A percentile compares a stretch with the other conserved stretches of the same genome.
Evolutionary conservation across 2,329 filamentous ascomycete genomes (phyloP).

Genomic region (Arthrobotrys iridis): DNA sequence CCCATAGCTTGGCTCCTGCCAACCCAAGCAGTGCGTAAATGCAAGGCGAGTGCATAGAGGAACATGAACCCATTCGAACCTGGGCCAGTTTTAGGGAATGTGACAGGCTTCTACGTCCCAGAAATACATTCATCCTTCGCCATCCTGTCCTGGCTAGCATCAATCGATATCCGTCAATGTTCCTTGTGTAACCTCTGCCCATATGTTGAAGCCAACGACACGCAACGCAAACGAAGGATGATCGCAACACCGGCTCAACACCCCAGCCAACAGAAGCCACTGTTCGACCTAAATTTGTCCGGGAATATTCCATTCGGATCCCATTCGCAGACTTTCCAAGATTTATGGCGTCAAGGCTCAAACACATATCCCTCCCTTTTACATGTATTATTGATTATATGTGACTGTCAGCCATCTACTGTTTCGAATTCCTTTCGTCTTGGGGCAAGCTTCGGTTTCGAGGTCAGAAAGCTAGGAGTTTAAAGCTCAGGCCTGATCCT

Average conservation of each 20-base stretch:
- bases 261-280: neutral
- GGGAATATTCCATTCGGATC: neutral
- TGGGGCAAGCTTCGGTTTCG: constrained; percentile 23
- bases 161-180: neutral
- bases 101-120: neutral
- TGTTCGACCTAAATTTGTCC: constrained; percentile 3
- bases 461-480: neutral
- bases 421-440: constrained; percentile 31
- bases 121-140: neutral
- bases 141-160: neutral
- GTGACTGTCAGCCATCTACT: neutral
- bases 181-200: constrained; percentile 26
- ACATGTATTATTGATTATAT: too few species aligned
- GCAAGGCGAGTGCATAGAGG: neutral
- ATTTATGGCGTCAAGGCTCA: constrained; percentile 24
- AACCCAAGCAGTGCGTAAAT: neutral
- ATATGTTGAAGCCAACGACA: constrained; percentile 42
- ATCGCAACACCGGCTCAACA: neutral
- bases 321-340: neutral
- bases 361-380: constrained; percentile 29
- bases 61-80: neutral
- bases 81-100: neutral
- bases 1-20: neutral
- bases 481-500: constrained; percentile 2
- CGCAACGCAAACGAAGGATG: constrained; percentile 18